These are phyloP conservation scores for Blastosporella zonata DNA, from an alignment of 1,284 basidiomycete species.

Conservation along the genomic window DNA sequence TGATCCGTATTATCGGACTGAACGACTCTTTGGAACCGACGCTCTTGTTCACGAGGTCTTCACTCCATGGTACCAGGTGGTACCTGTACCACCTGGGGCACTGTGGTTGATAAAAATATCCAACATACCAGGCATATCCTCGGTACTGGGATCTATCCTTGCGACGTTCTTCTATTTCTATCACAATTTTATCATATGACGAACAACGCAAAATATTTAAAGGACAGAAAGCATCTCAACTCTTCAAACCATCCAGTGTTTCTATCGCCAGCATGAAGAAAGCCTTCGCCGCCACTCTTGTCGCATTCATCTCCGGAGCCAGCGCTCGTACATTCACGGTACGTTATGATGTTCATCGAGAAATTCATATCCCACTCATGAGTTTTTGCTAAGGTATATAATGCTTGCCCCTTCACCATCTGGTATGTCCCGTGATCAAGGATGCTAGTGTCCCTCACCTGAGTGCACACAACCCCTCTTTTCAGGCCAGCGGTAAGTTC, in stretches of 20 bases:
- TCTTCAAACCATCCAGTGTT: background rate
- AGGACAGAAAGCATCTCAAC: background rate
- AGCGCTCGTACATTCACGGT: conserved; percentile 43
- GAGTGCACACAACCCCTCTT: background rate
- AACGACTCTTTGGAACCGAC: background rate
- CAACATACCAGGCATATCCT: background rate
- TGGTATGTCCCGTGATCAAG: conserved; percentile 29
- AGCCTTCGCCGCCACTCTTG: conserved; percentile 20
- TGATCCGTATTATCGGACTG: background rate
- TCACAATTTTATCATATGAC: conserved; percentile 4
- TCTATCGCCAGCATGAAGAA: conserved; percentile 25
- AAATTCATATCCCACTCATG: conserved; percentile 5
- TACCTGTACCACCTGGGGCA: background rate
- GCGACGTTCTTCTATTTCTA: background rate
- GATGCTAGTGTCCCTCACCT: background rate
- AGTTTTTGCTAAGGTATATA: conserved; percentile 34
- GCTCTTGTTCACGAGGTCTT: conserved; percentile 5
- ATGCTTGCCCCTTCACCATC: conserved; percentile 43
- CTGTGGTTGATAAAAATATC: conserved; percentile 1
- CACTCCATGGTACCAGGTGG: conserved; percentile 1
- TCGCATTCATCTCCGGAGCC: conserved; percentile 27
- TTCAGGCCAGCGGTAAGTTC: conserved; percentile 34
- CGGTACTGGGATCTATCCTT: background rate
- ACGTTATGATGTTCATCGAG: conserved; percentile 2
- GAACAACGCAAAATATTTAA: conserved; percentile 3